A percentile compares a stretch with the other conserved stretches of the same genome.
These are phyloP conservation scores for Rhodotorula taiwanensis DNA, from an alignment of 768 basidiomycete species.

Conservation along the genomic window DNA sequence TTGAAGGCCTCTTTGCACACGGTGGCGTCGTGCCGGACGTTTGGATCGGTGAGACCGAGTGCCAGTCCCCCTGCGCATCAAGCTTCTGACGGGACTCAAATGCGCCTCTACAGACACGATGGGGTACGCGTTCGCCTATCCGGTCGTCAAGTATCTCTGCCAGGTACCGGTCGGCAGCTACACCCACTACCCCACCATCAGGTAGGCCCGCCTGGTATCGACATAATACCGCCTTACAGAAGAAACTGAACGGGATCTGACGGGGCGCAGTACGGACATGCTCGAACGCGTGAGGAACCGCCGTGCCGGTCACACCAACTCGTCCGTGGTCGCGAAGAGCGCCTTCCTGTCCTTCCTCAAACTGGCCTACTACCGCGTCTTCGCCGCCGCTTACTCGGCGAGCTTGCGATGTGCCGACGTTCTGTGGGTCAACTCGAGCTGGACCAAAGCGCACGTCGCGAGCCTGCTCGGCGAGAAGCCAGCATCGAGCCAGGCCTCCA, in stretches of 20 bases:
- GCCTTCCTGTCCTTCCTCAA: constrained; percentile 56
- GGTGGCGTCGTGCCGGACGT: constrained; percentile 71
- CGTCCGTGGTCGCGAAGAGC: constrained; percentile 54
- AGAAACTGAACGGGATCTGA: too few species aligned
- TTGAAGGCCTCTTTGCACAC: constrained; percentile 60
- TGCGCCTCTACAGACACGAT: constrained; percentile 67
- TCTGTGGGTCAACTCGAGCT: constrained; percentile 88
- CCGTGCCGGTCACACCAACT: constrained; percentile 59
- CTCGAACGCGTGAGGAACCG: constrained; percentile 65
- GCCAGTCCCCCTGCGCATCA: not conserved
- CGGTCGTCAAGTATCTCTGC: constrained; percentile 58
- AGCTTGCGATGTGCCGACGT: constrained; percentile 60
- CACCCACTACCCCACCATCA: constrained; percentile 90
- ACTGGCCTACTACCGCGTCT: constrained; percentile 75
- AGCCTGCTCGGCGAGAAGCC: constrained; percentile 52
- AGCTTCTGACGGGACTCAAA: not conserved
- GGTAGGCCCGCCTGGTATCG: constrained; percentile 9
- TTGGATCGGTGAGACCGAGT: constrained; percentile 78
- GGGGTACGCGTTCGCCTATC: constrained; percentile 95
- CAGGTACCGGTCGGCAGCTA: constrained; percentile 67
- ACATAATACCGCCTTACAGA: not conserved
- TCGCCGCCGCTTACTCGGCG: constrained; percentile 72
- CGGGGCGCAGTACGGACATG: constrained; percentile 81
- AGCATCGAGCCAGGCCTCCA: not conserved
- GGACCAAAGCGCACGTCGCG: constrained; percentile 82